phyloP scores from a whole-genome alignment of 2,329 filamentous ascomycete genomes.

The Neofusicoccum sp. region DNA sequence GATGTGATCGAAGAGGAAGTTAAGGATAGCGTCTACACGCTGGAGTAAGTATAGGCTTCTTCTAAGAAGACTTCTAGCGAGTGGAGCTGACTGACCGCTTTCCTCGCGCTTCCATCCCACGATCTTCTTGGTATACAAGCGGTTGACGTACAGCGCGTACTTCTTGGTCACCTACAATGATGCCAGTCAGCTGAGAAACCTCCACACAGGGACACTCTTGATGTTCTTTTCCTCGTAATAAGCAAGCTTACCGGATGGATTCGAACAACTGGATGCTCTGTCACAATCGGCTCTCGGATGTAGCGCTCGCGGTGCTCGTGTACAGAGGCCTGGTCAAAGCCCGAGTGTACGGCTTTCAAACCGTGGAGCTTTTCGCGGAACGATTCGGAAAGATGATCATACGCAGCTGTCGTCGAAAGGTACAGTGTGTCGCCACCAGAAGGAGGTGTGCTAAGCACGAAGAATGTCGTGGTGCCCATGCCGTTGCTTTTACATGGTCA shows the following conservation, averaged over 20 bases:
- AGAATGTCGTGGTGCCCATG: conserved; percentile 14
- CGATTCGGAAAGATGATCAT: conserved; percentile 15
- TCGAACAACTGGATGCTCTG: conserved; percentile 20
- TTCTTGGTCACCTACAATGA: conserved; percentile 19
- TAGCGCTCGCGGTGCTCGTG: conserved; percentile 16
- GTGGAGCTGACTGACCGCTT: conserved; percentile 1
- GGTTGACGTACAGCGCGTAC: conserved; percentile 21
- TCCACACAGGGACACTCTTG: too few relatives aligned
- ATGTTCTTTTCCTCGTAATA: background rate
- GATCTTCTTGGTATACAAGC: conserved; percentile 21
- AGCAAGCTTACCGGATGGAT: conserved; percentile 17
- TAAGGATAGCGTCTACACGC: conserved; percentile 8
- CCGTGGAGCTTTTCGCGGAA: conserved; percentile 20
- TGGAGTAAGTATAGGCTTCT: background rate
- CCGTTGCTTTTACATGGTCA: conserved; percentile 6
- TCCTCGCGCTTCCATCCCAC: conserved; percentile 21
- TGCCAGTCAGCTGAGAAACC: background rate
- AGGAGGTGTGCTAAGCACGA: background rate
- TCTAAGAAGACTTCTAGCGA: background rate
- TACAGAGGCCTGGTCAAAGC: conserved; percentile 14
- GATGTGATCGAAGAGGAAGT: conserved; percentile 19
- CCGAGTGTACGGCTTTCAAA: conserved; percentile 18
- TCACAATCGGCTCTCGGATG: conserved; percentile 12
- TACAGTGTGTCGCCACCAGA: conserved; percentile 8
- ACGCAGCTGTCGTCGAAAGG: conserved; percentile 4